Conservation (phyloP, 768 basidiomycete species). For the Postia placenta region DNA sequence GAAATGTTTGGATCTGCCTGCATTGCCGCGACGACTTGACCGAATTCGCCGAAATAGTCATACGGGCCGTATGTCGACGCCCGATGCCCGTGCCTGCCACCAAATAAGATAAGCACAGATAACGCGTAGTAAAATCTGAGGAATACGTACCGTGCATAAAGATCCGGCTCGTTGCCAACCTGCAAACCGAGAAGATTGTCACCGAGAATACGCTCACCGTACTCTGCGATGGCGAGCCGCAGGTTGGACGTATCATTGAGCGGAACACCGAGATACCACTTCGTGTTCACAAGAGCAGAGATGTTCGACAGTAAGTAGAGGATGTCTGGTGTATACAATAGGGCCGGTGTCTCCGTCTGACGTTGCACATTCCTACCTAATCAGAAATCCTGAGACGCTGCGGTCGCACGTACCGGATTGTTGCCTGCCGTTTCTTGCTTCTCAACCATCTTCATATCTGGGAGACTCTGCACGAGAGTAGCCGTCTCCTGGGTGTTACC, state of each 20-base stretch:
- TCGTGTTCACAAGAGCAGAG: slow-evolving; percentile 32
- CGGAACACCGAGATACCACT: slow-evolving; percentile 42
- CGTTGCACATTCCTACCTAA: too few relatives aligned
- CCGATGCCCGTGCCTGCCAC: slow-evolving; percentile 32
- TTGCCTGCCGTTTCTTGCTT: slow-evolving; percentile 38
- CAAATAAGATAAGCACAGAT: background rate
- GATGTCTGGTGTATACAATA: slow-evolving; percentile 42
- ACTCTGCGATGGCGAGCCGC: slow-evolving; percentile 30
- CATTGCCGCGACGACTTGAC: slow-evolving; percentile 19
- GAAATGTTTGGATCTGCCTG: slow-evolving; percentile 15
- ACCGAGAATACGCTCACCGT: slow-evolving; percentile 38
- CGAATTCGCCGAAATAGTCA: slow-evolving; percentile 29
- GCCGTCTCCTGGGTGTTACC: slow-evolving; percentile 49
- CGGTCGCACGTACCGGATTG: slow-evolving; percentile 28
- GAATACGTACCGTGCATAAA: slow-evolving; percentile 39
- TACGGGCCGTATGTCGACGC: slow-evolving; percentile 19
- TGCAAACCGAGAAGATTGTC: slow-evolving; percentile 40
- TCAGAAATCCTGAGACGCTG: background rate
- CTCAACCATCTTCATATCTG: slow-evolving; percentile 43
- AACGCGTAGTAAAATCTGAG: background rate
- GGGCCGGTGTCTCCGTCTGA: slow-evolving; percentile 50
- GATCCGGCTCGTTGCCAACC: slow-evolving; percentile 55
- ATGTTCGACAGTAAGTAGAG: slow-evolving; percentile 46
- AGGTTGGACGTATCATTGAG: slow-evolving; percentile 24
- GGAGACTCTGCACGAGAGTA: slow-evolving; percentile 41